These are phyloP conservation scores for Venturia asperata DNA, from an alignment of 2,329 filamentous ascomycete species.

Conservation along the genomic window DNA sequence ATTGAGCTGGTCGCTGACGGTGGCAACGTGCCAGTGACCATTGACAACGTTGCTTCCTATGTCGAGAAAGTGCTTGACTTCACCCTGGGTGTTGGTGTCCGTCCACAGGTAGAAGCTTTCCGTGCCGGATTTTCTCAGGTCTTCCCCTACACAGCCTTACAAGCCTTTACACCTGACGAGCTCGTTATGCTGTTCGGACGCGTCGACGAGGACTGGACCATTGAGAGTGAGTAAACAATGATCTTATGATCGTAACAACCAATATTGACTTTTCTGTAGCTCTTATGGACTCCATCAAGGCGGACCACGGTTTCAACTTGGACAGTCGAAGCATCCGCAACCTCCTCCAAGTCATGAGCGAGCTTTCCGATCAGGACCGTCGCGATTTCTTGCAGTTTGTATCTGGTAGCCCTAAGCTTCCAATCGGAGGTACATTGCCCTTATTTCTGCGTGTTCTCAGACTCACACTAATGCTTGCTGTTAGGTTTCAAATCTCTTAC, in stretches of 20 bases:
- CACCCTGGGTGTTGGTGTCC: slow-evolving; percentile 83
- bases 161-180: slow-evolving; percentile 90
- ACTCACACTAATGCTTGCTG: slow-evolving; percentile 16
- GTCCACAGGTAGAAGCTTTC: slow-evolving; percentile 85
- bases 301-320: slow-evolving; percentile 97
- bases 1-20: slow-evolving; percentile 78
- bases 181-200: slow-evolving; percentile 90
- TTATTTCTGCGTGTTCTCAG: background rate
- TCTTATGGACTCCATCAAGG: slow-evolving; percentile 96
- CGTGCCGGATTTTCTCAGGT: slow-evolving; percentile 86
- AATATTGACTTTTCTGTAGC: slow-evolving; percentile 44
- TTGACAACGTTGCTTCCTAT: slow-evolving; percentile 85
- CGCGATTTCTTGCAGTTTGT: slow-evolving; percentile 97
- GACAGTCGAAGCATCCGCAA: slow-evolving; percentile 95
- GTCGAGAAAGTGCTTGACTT: slow-evolving; percentile 85
- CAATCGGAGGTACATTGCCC: slow-evolving; percentile 75
- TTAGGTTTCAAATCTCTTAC: slow-evolving; percentile 92
- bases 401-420: slow-evolving; percentile 93
- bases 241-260: slow-evolving; percentile 16
- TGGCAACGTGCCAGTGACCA: slow-evolving; percentile 66
- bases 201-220: slow-evolving; percentile 91
- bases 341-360: slow-evolving; percentile 88
- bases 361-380: slow-evolving; percentile 64
- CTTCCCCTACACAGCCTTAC: slow-evolving; percentile 87
- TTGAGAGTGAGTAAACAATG: slow-evolving; percentile 62